These are phyloP conservation scores for Passiflora organensis DNA, from an alignment of 345 rosid species.

Conservation along the genomic window DNA sequence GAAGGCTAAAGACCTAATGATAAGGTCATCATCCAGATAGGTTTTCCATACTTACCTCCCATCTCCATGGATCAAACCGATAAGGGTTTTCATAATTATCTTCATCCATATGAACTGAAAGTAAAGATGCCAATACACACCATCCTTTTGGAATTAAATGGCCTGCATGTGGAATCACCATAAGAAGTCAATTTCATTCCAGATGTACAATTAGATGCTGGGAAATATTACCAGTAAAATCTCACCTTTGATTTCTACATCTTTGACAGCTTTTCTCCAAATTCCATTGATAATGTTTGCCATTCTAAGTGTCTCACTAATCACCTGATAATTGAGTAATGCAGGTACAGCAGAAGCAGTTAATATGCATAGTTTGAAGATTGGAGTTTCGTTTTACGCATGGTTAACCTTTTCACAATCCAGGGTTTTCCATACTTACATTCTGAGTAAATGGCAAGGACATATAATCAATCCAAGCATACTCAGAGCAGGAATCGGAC, in stretches of 20 bases:
- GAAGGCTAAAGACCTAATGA: not conserved
- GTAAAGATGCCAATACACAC: slow-evolving; percentile 84
- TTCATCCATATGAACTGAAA: slow-evolving; percentile 87
- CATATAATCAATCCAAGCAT: slow-evolving; percentile 73
- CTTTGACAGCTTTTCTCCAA: slow-evolving; percentile 89
- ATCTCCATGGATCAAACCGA: slow-evolving; percentile 89
- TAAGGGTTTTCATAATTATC: slow-evolving; percentile 70
- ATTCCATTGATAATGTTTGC: slow-evolving; percentile 87
- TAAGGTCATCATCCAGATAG: not conserved
- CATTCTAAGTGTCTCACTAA: slow-evolving; percentile 83
- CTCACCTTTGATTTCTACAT: slow-evolving; percentile 78
- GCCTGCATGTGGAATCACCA: slow-evolving; percentile 62
- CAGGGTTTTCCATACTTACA: slow-evolving; percentile 34
- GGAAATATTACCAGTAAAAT: not conserved
- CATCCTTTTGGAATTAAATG: slow-evolving; percentile 87
- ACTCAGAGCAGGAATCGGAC: slow-evolving; percentile 39
- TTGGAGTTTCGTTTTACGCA: too few species aligned
- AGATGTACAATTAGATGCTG: not conserved
- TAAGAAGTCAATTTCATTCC: not conserved
- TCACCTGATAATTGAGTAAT: slow-evolving; percentile 42
- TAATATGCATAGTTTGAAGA: too few species aligned
- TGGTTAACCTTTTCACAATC: too few species aligned
- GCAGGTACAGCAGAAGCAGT: not conserved
- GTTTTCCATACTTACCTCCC: slow-evolving; percentile 52
- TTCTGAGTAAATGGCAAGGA: slow-evolving; percentile 88